These are phyloP conservation scores for Saturnispora sanitii DNA, from an alignment of 805 yeast genomes.

Conservation along the genomic window DNA sequence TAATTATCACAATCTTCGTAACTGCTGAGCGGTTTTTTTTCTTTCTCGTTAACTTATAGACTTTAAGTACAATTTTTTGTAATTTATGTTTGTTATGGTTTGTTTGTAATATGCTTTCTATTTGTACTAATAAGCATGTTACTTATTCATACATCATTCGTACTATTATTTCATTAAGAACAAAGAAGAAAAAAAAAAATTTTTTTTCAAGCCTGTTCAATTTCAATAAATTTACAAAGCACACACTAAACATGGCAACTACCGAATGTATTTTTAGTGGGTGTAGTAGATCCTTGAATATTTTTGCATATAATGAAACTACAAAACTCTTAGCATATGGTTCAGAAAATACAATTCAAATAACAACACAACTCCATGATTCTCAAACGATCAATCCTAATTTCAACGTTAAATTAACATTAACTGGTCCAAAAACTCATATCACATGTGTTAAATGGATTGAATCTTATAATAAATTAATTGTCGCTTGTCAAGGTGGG, in stretches of 20 bases:
- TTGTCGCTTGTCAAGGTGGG: conserved; percentile 64
- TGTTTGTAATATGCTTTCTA: no score
- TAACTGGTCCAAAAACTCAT: conserved; percentile 51
- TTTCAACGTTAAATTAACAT: conserved; percentile 36
- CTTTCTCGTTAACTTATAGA: no score
- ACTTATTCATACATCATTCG: no score
- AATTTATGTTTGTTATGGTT: neutral
- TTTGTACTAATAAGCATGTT: no score
- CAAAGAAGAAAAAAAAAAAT: neutral
- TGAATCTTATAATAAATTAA: conserved; percentile 34
- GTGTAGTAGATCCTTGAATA: conserved; percentile 57
- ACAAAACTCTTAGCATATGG: conserved; percentile 54
- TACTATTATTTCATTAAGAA: no score
- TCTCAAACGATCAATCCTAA: conserved; percentile 31
- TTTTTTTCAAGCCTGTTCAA: neutral
- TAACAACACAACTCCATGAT: conserved; percentile 48
- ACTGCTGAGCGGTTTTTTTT: no score
- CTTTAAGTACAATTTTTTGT: neutral
- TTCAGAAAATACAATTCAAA: conserved; percentile 53
- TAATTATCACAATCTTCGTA: neutral
- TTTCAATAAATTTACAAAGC: neutral
- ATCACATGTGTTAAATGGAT: conserved; percentile 61
- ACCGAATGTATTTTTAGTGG: conserved; percentile 60
- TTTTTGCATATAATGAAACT: conserved; percentile 39
- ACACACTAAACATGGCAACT: conserved; percentile 4